Evolutionary conservation across 345 rosid species (phyloP).

Genomic region (Pistacia vera): DNA sequence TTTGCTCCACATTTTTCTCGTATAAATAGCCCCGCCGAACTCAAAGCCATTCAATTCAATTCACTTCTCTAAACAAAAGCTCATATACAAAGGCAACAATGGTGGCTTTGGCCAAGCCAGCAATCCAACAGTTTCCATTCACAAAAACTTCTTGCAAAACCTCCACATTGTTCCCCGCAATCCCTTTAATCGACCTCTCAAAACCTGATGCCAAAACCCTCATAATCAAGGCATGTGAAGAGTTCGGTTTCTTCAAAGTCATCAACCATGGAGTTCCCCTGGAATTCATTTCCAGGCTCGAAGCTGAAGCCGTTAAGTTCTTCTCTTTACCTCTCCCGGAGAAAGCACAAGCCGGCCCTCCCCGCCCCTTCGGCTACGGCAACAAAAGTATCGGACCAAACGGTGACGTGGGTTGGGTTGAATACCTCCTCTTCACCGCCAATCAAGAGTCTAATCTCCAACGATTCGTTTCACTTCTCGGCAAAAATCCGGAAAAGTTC

Average conservation of each 20-base stretch:
- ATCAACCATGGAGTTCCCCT: conserved; percentile 74
- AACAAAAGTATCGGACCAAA: conserved; percentile 63
- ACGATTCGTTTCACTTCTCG: conserved; percentile 27
- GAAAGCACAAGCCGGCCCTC: conserved; percentile 68
- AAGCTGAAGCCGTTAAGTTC: conserved; percentile 56
- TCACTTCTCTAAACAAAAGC: neutral
- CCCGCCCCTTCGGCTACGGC: conserved; percentile 82
- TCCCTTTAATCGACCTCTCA: conserved; percentile 47
- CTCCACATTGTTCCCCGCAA: conserved; percentile 26
- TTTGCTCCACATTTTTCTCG: neutral
- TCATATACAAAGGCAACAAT: conserved; percentile 10
- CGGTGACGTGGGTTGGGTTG: conserved; percentile 87
- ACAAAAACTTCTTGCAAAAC: conserved; percentile 1
- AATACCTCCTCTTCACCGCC: conserved; percentile 61
- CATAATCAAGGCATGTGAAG: conserved; percentile 52
- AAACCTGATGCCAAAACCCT: conserved; percentile 41
- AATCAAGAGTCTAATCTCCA: conserved; percentile 30
- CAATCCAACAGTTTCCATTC: conserved; percentile 25
- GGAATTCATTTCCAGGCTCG: conserved; percentile 51
- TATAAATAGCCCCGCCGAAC: conserved; percentile 21
- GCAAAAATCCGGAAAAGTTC: conserved; percentile 41
- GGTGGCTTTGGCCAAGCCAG: conserved; percentile 21
- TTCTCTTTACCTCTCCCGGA: conserved; percentile 62
- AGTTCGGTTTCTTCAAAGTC: conserved; percentile 81
- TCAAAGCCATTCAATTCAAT: neutral